These are phyloP conservation scores for Coniochaeta ligniaria DNA, from an alignment of 2,329 filamentous ascomycete genomes.

Conservation along the genomic window DNA sequence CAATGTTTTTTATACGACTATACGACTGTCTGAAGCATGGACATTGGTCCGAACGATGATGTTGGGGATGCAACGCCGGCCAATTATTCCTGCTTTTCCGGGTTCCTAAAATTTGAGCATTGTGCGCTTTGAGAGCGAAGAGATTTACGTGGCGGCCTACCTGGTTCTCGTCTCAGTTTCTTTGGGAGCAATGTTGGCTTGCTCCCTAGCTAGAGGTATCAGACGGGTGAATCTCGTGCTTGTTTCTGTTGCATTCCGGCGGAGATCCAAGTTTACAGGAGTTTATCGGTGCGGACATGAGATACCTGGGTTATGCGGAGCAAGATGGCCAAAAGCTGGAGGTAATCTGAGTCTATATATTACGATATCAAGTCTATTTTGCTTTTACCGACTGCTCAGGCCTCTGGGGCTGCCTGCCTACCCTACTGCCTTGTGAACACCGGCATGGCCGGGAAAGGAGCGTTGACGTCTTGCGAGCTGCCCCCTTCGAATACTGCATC, in stretches of 20 bases:
- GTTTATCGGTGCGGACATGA: not conserved
- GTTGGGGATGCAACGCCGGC: not conserved
- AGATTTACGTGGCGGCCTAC: not conserved
- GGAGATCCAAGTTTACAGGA: not conserved
- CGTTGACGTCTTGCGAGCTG: not conserved
- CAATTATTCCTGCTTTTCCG: not conserved
- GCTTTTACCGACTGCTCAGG: not conserved
- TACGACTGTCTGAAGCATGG: not conserved
- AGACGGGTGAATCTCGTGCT: not conserved
- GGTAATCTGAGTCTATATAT: not conserved
- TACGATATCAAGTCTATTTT: not conserved
- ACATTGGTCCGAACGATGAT: not conserved
- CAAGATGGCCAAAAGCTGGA: not conserved
- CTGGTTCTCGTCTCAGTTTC: not conserved
- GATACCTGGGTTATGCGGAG: not conserved
- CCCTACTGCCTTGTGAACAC: not conserved
- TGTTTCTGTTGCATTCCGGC: not conserved
- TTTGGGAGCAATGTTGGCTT: not conserved
- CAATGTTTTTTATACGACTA: not conserved
- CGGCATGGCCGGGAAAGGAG: not conserved
- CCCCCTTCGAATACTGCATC: not conserved
- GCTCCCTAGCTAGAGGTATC: not conserved
- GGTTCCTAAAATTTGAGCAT: not conserved
- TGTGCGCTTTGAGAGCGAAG: not conserved
- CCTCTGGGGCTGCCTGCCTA: not conserved